Base-by-base conservation (phyloP, 805 yeast genomes). In the Komagataella pseudopastoris region DNA sequence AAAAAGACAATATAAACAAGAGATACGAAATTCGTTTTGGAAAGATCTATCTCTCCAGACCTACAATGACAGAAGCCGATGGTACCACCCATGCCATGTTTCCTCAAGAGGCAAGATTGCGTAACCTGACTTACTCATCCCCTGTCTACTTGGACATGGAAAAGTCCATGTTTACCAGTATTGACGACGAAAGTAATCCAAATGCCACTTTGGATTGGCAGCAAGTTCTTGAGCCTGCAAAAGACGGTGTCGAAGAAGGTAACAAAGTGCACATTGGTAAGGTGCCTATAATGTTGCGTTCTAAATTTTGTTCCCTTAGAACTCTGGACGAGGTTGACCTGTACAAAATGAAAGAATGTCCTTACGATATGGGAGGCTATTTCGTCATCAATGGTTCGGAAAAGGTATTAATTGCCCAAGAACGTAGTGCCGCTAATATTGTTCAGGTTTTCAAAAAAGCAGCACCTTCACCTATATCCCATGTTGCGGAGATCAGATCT, bases 331-430 rank as follows among this genome's bases (percentile, higher is more conserved):
- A 93, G 60, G 88, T 87, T 59, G 99, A 93, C 69, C 79, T 90
- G 62, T 93, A 90, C 70, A 95, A 89, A 60, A 78, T 93, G 64
- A 90, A 93, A 69, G 99, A 93, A 71, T 93, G 99, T 71, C 99
- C 99, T 36, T 93, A 88, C 69, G 99, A 93, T 76, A 95, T 93
- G 95, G 99, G 99, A 68, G 99, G 99, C 56, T 93, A 93, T 69
- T 93, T 93, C 65, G 90, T 93, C 59, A 93, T 93, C 64, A 93
- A 93, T 71, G 99, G 99, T 61, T 88, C 97, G 18, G 99, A 93
- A 67, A 93, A 93, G 68, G 99, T 93, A 52, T 75, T 93, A 62
- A 93, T 93, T 72, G 99, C 99, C 36, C 99, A 93, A 71, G 99
- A 93, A 70, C 81, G 99, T 67, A 83, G 93, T 54, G 98, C 99